Evolutionary conservation across 2,329 filamentous ascomycete species (phyloP).

Genomic region (Epichloe glyceriae): DNA sequence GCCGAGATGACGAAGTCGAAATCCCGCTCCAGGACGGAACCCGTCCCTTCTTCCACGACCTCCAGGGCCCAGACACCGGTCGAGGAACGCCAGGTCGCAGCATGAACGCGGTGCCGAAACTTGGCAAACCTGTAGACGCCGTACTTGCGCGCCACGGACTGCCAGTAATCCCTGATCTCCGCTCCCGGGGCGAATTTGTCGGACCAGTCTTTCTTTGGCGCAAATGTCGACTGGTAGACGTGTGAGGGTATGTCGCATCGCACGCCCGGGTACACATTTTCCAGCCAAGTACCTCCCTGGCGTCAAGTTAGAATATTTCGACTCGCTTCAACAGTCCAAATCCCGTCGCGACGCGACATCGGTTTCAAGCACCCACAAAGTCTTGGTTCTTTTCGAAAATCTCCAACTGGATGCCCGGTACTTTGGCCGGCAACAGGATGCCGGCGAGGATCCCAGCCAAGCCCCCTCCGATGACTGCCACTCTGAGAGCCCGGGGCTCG

Average conservation of each 20-base stretch:
- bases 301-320: neutral
- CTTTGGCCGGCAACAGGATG: constrained; percentile 52
- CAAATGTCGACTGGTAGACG: constrained; percentile 57
- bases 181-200: constrained; percentile 53
- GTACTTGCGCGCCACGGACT: constrained; percentile 47
- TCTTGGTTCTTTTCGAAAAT: constrained; percentile 58
- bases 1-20: constrained; percentile 51
- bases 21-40: constrained; percentile 26
- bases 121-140: constrained; percentile 47
- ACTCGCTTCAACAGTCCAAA: too few relatives aligned
- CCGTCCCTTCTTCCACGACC: constrained; percentile 24
- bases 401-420: constrained; percentile 51
- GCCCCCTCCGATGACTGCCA: constrained; percentile 25
- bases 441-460: constrained; percentile 38
- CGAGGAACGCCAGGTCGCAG: constrained; percentile 41
- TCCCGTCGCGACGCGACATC: too few relatives aligned
- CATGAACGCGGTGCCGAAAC: constrained; percentile 41
- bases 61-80: constrained; percentile 39
- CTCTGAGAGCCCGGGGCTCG: constrained; percentile 20
- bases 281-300: constrained; percentile 40
- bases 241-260: constrained; percentile 57
- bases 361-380: constrained; percentile 34
- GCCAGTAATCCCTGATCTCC: constrained; percentile 58
- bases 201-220: constrained; percentile 55
- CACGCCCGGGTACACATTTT: constrained; percentile 49